Conservation (phyloP, 768 basidiomycete genomes). For the Rhizopogon vesiculosus region DNA sequence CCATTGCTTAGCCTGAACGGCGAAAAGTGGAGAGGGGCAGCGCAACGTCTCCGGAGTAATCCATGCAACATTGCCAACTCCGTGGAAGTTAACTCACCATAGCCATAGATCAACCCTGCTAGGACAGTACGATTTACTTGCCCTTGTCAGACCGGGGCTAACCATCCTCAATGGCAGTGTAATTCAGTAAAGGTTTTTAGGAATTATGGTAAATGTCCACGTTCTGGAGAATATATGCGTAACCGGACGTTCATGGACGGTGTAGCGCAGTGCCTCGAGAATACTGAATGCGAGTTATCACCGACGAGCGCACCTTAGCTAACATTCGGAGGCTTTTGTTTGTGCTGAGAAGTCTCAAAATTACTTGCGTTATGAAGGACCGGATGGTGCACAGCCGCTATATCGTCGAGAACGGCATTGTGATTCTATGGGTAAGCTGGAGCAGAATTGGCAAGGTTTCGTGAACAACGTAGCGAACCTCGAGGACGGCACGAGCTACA, state of each 20-base stretch:
- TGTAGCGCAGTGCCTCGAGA: neutral
- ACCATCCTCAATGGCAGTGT: neutral
- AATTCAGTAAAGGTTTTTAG: neutral
- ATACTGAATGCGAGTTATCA: neutral
- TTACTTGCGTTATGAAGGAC: neutral
- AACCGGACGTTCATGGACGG: neutral
- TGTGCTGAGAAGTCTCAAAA: neutral
- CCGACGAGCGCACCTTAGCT: slow-evolving; percentile 1
- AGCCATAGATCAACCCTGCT: too few species aligned
- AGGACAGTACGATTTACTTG: neutral
- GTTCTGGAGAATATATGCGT: neutral
- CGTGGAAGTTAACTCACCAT: neutral
- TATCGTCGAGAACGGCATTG: neutral
- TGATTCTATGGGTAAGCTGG: neutral
- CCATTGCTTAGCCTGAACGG: neutral
- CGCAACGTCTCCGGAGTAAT: neutral
- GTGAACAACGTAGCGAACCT: neutral
- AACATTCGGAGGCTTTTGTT: neutral
- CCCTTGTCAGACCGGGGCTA: neutral
- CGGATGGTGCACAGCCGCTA: neutral
- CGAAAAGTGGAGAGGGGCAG: neutral
- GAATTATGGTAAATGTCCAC: too few species aligned
- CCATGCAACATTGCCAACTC: neutral
- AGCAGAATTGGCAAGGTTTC: neutral
- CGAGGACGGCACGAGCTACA: neutral